A percentile compares a stretch with the other conserved stretches of the same genome.
Conservation (phyloP, 2,329 filamentous ascomycete species). For the Pseudocercospora ulei region DNA sequence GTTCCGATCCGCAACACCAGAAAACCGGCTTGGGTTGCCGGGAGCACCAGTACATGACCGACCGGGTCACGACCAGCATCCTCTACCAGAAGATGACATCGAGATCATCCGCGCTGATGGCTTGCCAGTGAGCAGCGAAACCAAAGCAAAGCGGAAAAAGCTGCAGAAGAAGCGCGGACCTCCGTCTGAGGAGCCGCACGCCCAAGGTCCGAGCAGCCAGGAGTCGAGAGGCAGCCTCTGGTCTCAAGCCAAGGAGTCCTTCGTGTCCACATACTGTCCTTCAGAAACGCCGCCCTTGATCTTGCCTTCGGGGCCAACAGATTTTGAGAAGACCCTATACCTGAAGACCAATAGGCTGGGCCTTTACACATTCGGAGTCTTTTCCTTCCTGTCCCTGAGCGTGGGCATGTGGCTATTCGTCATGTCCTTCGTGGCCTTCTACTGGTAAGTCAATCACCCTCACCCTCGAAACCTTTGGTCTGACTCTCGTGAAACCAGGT, state of each 20-base stretch:
- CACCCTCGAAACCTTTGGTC: background rate
- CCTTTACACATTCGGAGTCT: constrained; percentile 37
- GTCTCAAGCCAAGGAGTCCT: constrained; percentile 16
- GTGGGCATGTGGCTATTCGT: constrained; percentile 41
- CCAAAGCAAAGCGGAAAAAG: constrained; percentile 13
- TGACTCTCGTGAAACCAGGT: constrained; percentile 22
- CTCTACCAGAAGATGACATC: constrained; percentile 13
- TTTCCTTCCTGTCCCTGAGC: constrained; percentile 38
- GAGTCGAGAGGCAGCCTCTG: constrained; percentile 14
- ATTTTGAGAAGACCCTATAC: constrained; percentile 38
- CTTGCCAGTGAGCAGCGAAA: background rate
- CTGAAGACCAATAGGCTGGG: constrained; percentile 37
- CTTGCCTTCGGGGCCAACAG: constrained; percentile 35
- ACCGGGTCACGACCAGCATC: constrained; percentile 2
- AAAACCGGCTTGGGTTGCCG: constrained; percentile 10
- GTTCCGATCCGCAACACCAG: constrained; percentile 12
- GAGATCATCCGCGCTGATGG: constrained; percentile 12
- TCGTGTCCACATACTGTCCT: constrained; percentile 18
- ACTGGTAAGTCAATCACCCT: constrained; percentile 12
- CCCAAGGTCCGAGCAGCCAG: constrained; percentile 9
- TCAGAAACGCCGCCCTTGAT: constrained; percentile 23
- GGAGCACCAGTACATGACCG: background rate
- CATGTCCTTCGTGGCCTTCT: constrained; percentile 30
- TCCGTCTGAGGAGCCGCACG: constrained; percentile 4
- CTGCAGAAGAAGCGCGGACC: constrained; percentile 13